Conservation (phyloP, 73 alveolate species). For the Paramecium biaurelia region DNA sequence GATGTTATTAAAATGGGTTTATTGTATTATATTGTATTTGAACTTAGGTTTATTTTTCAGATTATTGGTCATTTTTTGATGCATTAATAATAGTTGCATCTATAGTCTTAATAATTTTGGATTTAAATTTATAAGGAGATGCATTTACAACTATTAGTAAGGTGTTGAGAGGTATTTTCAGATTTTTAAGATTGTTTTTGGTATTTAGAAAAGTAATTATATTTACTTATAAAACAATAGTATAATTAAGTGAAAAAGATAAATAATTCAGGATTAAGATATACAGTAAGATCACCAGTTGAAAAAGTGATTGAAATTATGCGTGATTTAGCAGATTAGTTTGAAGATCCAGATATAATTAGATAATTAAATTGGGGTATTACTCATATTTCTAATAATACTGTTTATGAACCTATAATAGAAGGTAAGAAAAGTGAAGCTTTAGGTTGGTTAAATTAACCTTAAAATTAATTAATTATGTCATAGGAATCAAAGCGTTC, state of each 20-base stretch:
- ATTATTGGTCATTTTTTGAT: slow-evolving; percentile 17
- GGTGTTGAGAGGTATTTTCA: slow-evolving; percentile 50
- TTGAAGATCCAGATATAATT: slow-evolving; percentile 40
- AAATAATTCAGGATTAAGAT: background rate
- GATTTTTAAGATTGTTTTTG: slow-evolving; percentile 50
- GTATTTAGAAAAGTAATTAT: slow-evolving; percentile 38
- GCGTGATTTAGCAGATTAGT: background rate
- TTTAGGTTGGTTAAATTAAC: background rate
- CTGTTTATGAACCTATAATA: slow-evolving; percentile 53
- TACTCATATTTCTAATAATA: slow-evolving; percentile 32
- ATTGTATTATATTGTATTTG: background rate
- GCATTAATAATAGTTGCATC: slow-evolving; percentile 29
- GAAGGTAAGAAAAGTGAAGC: slow-evolving; percentile 23
- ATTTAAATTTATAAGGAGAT: background rate
- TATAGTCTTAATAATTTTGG: slow-evolving; percentile 17
- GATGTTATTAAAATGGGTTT: background rate
- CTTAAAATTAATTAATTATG: background rate
- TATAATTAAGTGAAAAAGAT: slow-evolving; percentile 36
- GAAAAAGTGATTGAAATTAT: slow-evolving; percentile 48
- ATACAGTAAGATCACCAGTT: slow-evolving; percentile 49
- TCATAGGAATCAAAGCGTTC: background rate
- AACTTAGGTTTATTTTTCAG: slow-evolving; percentile 14
- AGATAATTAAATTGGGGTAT: slow-evolving; percentile 12
- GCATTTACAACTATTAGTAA: slow-evolving; percentile 17
- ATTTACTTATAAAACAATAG: background rate